Conservation (phyloP, 495 filamentous ascomycete species). For the Podospora pseudocomata region DNA sequence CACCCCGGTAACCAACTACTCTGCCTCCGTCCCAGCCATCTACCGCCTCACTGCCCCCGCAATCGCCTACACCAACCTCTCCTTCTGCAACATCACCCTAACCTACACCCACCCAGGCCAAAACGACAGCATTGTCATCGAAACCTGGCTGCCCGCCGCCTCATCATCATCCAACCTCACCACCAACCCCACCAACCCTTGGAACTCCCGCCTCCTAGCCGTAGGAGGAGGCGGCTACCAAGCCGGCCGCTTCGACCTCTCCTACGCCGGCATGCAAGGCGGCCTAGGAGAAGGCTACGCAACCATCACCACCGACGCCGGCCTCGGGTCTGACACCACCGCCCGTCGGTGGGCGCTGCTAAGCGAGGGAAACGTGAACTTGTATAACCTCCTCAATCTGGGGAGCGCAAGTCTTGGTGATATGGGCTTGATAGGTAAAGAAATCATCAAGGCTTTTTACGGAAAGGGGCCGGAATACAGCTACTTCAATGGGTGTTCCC, state of each 20-base stretch:
- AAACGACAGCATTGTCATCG: constrained; percentile 35
- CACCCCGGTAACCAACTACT: constrained; percentile 22
- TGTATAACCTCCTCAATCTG: constrained; percentile 39
- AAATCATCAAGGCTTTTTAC: constrained; percentile 34
- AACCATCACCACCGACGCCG: constrained; percentile 41
- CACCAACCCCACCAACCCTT: constrained; percentile 10
- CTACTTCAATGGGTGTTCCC: constrained; percentile 47
- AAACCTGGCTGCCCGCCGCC: constrained; percentile 36
- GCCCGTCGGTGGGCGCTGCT: constrained; percentile 39
- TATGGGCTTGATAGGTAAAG: constrained; percentile 35
- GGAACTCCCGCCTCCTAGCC: constrained; percentile 43
- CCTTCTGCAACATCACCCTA: constrained; percentile 44
- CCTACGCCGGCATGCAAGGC: constrained; percentile 25
- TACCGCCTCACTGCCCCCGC: constrained; percentile 17
- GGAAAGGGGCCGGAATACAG: constrained; percentile 34
- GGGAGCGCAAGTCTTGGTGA: constrained; percentile 31
- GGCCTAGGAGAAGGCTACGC: constrained; percentile 39
- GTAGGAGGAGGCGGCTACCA: constrained; percentile 46
- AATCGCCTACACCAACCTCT: constrained; percentile 21
- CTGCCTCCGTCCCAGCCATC: neutral
- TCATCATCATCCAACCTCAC: neutral
- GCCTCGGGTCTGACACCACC: constrained; percentile 18
- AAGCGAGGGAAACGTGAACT: constrained; percentile 42
- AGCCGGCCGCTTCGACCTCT: constrained; percentile 25
- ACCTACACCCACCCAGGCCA: constrained; percentile 44